Evolutionary conservation across 2,329 filamentous ascomycete species (phyloP), one percentile per base, ranked within the genome.

Genomic region (Pseudogymnoascus sp.): DNA sequence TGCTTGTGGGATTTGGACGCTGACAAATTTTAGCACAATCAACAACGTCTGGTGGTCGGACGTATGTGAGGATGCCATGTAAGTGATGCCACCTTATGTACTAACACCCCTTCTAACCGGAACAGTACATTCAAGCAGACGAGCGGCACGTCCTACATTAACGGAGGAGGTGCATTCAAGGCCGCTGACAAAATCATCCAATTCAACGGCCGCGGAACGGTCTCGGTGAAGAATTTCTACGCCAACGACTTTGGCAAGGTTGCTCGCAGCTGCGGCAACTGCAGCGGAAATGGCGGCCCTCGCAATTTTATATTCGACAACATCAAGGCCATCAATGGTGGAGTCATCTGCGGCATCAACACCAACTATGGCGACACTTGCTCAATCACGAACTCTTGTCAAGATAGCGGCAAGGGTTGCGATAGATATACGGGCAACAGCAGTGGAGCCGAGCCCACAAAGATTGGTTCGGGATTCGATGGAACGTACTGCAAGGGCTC

Each of bases 241-340:
- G 76, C 76, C 62, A 72, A 73, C 65, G 71, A 75, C 66, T 77
- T 77, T 47, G 80, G 79, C 60, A 82, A 82, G 67, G 71, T 82
- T 12, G 78, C 78, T 63, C 77, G 80, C 62, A 77, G 74, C 64
- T 83, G 79, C 68, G 80, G 80, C 31, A 81, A 82, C 74, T 82
- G 79, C 73, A 56, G 50, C 50, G 73, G 71, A 10, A 72, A 65
- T 40, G 74, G 75, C 61, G 74, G 75, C 63, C 68, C 74, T n/a
- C 76, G 79, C 64, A 73, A 75, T 66, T 74, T 80, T 62, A 72
- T 78, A 64, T 73, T 82, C 63, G 72, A 77, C 69, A 76, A 77
- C 68, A 72, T 78, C 64, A 74, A 73, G 47, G 75, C 76, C 65
- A 70, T 72, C 59, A 71, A 74, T 63, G 79, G 79, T 64, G 69